Conservation (phyloP, 345 rosid genomes). For the Camelina laxa region DNA sequence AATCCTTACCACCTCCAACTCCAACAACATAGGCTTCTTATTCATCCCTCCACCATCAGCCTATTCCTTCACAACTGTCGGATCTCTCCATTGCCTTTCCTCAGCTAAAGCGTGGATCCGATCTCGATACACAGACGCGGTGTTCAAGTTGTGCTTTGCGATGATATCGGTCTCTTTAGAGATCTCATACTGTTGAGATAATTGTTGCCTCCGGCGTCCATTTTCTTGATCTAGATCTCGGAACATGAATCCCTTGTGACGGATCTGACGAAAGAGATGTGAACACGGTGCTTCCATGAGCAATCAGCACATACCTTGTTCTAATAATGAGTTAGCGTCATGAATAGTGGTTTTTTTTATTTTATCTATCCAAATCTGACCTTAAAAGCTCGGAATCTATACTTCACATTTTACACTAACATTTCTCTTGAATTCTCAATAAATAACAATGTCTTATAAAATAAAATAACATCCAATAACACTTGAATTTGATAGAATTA, state of each 20-base stretch:
- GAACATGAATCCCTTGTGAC: slow-evolving; percentile 99
- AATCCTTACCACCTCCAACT: slow-evolving; percentile 42
- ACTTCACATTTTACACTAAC: too few species aligned
- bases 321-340: too few species aligned
- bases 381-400: too few species aligned
- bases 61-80: slow-evolving; percentile 72
- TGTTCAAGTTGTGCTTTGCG: slow-evolving; percentile 79
- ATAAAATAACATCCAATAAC: too few species aligned
- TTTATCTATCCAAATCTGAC: too few species aligned
- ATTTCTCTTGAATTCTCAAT: too few species aligned
- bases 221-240: slow-evolving; percentile 96
- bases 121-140: slow-evolving; percentile 80
- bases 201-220: slow-evolving; percentile 96
- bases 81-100: slow-evolving; percentile 86
- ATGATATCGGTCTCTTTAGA: slow-evolving; percentile 79
- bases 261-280: slow-evolving; percentile 98
- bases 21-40: slow-evolving; percentile 61
- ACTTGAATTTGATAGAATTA: too few species aligned
- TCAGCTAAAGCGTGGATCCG: slow-evolving; percentile 87
- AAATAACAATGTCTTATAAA: too few species aligned
- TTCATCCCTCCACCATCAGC: slow-evolving; percentile 46
- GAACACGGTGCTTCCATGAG: slow-evolving; percentile 98
- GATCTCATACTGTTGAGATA: slow-evolving; percentile 71
- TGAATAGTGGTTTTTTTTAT: too few species aligned
- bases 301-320: slow-evolving; percentile 94